Evolutionary conservation across 306 rosid species (phyloP), one percentile per base, ranked within the genome.

Genomic region (Alnus glutinosa): DNA sequence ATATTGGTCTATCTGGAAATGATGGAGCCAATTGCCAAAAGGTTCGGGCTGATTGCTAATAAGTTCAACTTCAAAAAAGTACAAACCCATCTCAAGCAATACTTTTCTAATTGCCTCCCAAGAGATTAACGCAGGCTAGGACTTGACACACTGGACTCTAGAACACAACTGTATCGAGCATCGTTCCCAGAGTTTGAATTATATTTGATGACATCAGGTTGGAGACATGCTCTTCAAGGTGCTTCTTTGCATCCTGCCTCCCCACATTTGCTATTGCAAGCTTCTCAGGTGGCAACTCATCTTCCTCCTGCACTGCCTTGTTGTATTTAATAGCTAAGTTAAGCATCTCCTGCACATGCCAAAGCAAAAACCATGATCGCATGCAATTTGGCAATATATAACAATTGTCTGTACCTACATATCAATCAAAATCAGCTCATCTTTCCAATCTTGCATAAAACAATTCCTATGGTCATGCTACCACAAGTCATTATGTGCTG

Each of bases 251-350:
- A 80, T 94, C 98, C 81, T 92, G 97, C 78, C 98, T 92, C 70
- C 98, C 98, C 72, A 92, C 98, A 80, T 92, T 94, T 44, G 96
- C 98, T 11, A 94, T 89, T 28, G 97, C 97, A 44, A 94, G 97
- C 79, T 90, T 90, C 82, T 94, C 98, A 3, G 97, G 97, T 4
- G 97, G 81, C 69, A 94, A 78, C 85, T 94, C 98, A 61, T 92
- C 97, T 87, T 94, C 98, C 83, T 94, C 98, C 79, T 92, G 97
- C 78, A 94, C 98, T 13, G 97, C 98, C 84, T 94, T 94, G 84
- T 90, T 94, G 91, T 94, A 94, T 74, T 89, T 92, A 13, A 86
- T 23, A 28, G 98, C 97, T 63, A 94, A 84, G 79, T 64, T 86
- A 5, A 89, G 90, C 98, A 94, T 92, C 76, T 92, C 97, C 98